These are phyloP conservation scores for Bacidia rubella DNA, from an alignment of 495 filamentous ascomycete species.

Conservation along the genomic window DNA sequence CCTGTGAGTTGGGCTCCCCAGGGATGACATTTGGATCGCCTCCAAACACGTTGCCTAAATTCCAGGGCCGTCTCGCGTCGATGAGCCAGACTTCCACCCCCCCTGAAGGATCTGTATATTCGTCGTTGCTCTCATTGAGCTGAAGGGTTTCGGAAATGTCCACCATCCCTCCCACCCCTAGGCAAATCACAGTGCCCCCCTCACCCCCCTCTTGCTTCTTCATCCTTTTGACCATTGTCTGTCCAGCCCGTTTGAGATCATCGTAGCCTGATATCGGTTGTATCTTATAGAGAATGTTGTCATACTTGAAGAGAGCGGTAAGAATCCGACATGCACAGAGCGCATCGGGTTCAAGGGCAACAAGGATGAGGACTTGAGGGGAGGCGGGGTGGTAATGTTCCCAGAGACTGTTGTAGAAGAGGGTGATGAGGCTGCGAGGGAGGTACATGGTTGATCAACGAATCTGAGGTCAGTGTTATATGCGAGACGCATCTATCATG, in stretches of 20 bases:
- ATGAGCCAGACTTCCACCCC: constrained; percentile 87
- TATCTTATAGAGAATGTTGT: constrained; percentile 97
- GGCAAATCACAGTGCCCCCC: constrained; percentile 78
- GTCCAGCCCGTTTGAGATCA: constrained; percentile 66
- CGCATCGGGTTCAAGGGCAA: constrained; percentile 86
- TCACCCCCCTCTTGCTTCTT: constrained; percentile 63
- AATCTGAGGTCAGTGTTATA: too few species aligned
- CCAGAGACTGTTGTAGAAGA: constrained; percentile 79
- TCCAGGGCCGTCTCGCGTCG: constrained; percentile 87
- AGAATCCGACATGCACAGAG: constrained; percentile 93
- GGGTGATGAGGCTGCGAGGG: constrained; percentile 73
- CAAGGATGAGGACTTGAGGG: constrained; percentile 82
- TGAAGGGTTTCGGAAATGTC: constrained; percentile 66
- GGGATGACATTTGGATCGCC: constrained; percentile 41
- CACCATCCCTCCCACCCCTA: constrained; percentile 83
- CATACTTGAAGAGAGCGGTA: constrained; percentile 77
- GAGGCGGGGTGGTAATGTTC: constrained; percentile 68
- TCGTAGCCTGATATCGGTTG: constrained; percentile 87
- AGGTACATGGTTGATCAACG: constrained; percentile 63
- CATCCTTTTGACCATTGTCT: constrained; percentile 69
- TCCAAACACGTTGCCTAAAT: constrained; percentile 83
- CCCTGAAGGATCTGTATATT: constrained; percentile 45
- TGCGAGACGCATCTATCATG: too few species aligned
- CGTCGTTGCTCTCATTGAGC: constrained; percentile 38
- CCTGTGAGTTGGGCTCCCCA: constrained; percentile 32